These are phyloP conservation scores for Penicillium sp. DNA, from an alignment of 2,329 filamentous ascomycete genomes.

Conservation along the genomic window DNA sequence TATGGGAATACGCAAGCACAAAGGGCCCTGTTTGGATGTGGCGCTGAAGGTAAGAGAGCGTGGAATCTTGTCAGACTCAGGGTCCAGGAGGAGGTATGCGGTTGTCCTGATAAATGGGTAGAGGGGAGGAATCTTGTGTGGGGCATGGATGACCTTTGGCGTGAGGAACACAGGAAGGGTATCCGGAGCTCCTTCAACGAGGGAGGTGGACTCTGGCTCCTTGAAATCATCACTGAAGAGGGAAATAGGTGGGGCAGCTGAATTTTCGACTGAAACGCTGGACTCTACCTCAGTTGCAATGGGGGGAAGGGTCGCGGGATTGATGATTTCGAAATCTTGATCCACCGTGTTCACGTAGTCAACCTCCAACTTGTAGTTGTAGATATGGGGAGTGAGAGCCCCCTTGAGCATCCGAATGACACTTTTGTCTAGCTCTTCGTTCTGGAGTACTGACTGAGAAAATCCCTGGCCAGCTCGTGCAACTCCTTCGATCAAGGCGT, in stretches of 20 bases:
- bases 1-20: slow-evolving; percentile 66
- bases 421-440: slow-evolving; percentile 68
- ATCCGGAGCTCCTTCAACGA: slow-evolving; percentile 33
- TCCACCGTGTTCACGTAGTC: slow-evolving; percentile 50
- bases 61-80: slow-evolving; percentile 50
- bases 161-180: slow-evolving; percentile 51
- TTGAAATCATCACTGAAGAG: slow-evolving; percentile 57
- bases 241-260: slow-evolving; percentile 50
- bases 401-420: slow-evolving; percentile 74
- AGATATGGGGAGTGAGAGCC: slow-evolving; percentile 65
- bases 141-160: slow-evolving; percentile 65
- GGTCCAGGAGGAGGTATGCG: slow-evolving; percentile 65
- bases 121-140: slow-evolving; percentile 62
- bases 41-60: slow-evolving; percentile 61
- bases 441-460: slow-evolving; percentile 60
- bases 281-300: slow-evolving; percentile 10
- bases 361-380: slow-evolving; percentile 63
- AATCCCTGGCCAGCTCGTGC: slow-evolving; percentile 61
- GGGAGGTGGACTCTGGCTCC: slow-evolving; percentile 39
- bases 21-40: slow-evolving; percentile 57
- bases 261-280: slow-evolving; percentile 8
- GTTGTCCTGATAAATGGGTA: slow-evolving; percentile 67
- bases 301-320: slow-evolving; percentile 48
- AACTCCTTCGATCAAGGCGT: slow-evolving; percentile 59
- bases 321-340: slow-evolving; percentile 63